Evolutionary conservation across 1,284 basidiomycete species (phyloP), one percentile per base, ranked within the genome.

Genomic region (Puccinia triticina): DNA sequence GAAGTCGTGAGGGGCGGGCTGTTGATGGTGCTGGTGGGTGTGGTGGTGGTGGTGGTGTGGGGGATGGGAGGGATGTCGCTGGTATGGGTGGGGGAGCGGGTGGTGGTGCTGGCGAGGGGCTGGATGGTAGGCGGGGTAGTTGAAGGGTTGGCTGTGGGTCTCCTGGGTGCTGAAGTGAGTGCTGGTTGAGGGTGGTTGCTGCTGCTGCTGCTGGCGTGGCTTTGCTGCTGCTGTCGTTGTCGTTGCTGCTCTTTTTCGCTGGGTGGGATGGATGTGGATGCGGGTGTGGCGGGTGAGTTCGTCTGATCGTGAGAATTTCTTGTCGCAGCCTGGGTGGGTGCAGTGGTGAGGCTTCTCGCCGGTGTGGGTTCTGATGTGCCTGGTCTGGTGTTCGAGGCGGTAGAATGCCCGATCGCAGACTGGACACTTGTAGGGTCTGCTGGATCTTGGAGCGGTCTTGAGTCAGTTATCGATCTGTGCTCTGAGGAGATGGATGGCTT

Each of bases 211-310:
- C 5, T 71, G 32, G 29, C 55, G 55, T 23, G 37, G 23, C 23
- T 48, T 50, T 72, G 16, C 50, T 72, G 26, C 18, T 72, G 26
- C 18, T 72, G 69, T 18, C 1, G 7, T n/a, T n/a, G n/a, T n/a
- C n/a, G 48, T 5, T 48, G 72, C 23, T 57, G 72, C 23, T 74
- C 76, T 82, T 82, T 81, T 86, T 84, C 77, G 85, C 85, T 50
- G 80, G n/a, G 61, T 69, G 14, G 88, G 88, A 81, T 87, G 89
- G 66, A 88, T 92, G 88, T 99, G 96, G 85, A 98, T 99, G 81
- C 96, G 91, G 0, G 94, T 93, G 86, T 99, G 96, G 82, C 96
- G 91, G 32, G 96, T 99, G 84, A 99, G 91, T 88, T 99, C 96
- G 89, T 99, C 96, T 26, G 94, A 96, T 84, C 96, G 92, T 46